These are phyloP conservation scores for Capronia epimyces DNA, from an alignment of 2,329 filamentous ascomycete species.

Conservation along the genomic window DNA sequence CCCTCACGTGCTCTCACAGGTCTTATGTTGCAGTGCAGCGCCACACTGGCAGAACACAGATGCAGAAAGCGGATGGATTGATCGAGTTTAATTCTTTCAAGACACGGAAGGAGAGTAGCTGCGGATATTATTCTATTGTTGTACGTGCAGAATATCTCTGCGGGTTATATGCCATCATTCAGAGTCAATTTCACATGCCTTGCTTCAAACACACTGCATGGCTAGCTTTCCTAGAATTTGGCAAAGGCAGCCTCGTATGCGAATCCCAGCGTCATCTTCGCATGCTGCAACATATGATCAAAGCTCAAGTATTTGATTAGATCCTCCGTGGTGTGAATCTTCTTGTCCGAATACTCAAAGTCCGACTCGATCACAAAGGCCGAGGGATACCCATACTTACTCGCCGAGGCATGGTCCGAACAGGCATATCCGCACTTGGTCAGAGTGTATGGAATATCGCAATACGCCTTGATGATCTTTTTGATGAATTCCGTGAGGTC, in stretches of 20 bases:
- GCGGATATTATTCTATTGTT: no score
- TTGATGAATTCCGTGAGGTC: constrained; percentile 86
- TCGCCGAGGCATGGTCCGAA: constrained; percentile 64
- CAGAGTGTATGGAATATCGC: constrained; percentile 76
- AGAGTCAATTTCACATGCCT: neutral
- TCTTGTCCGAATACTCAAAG: constrained; percentile 58
- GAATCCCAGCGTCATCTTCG: constrained; percentile 73
- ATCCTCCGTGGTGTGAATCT: constrained; percentile 69
- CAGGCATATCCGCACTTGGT: constrained; percentile 85
- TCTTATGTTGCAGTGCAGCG: no score
- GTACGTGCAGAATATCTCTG: no score
- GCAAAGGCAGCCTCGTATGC: constrained; percentile 80
- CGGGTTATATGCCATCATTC: no score
- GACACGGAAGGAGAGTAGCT: no score
- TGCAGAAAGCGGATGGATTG: no score
- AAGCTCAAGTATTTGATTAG: constrained; percentile 68
- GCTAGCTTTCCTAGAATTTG: constrained; percentile 47
- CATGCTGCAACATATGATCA: constrained; percentile 88
- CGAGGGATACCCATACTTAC: constrained; percentile 60
- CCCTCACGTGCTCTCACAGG: neutral
- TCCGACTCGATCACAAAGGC: constrained; percentile 60
- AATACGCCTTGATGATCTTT: constrained; percentile 79
- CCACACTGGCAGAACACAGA: no score
- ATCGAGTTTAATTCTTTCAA: no score
- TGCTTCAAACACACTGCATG: neutral